Evolutionary conservation across 1,284 basidiomycete species (phyloP).

Genomic region (Athelia sp.): DNA sequence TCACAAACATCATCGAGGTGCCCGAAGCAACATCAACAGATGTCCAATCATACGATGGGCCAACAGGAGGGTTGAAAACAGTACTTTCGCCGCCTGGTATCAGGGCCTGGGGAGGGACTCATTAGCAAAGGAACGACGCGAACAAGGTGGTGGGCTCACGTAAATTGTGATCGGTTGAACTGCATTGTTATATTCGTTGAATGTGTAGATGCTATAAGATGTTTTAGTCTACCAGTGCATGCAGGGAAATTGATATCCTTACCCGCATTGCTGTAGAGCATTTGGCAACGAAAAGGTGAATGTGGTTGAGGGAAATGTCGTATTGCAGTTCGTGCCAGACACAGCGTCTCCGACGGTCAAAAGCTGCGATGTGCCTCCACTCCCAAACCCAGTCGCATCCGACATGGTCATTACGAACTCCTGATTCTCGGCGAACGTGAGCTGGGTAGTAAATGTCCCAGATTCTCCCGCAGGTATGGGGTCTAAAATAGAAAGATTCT

Average conservation of each 20-base stretch:
- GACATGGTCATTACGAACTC: slow-evolving; percentile 62
- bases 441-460: slow-evolving; percentile 46
- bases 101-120: slow-evolving; percentile 43
- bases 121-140: slow-evolving; percentile 1
- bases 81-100: slow-evolving; percentile 59
- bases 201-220: slow-evolving; percentile 44
- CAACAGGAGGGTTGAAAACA: slow-evolving; percentile 38
- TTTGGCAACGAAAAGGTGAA: slow-evolving; percentile 31
- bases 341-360: slow-evolving; percentile 45
- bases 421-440: slow-evolving; percentile 35
- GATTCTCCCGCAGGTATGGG: slow-evolving; percentile 47
- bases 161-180: slow-evolving; percentile 55
- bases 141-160: slow-evolving; percentile 30
- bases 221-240: no score
- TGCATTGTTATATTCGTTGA: slow-evolving; percentile 46
- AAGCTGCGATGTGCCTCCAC: slow-evolving; percentile 54
- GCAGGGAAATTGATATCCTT: slow-evolving; percentile 13
- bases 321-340: slow-evolving; percentile 46
- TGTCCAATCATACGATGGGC: slow-evolving; percentile 49
- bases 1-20: slow-evolving; percentile 55
- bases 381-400: slow-evolving; percentile 62
- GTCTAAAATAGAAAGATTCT: slow-evolving; percentile 52
- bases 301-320: slow-evolving; percentile 34
- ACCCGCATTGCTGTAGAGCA: slow-evolving; percentile 64
- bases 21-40: slow-evolving; percentile 49